phyloP scores from a whole-genome alignment of 2,329 filamentous ascomycete species.

The Scytalidium lignicola region DNA sequence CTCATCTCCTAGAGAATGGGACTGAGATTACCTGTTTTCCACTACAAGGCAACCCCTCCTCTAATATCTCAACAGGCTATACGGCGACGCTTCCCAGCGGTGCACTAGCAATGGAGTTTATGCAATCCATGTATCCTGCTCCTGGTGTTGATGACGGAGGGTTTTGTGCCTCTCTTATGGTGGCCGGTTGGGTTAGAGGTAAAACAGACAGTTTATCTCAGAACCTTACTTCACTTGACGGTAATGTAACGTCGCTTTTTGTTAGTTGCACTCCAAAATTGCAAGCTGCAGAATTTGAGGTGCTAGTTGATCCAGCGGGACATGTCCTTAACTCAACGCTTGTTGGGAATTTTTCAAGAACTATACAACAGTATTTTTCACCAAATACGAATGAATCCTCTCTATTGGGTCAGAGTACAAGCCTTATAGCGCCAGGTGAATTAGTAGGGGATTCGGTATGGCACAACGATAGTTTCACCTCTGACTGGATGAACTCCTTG shows the following conservation, averaged over 20 bases:
- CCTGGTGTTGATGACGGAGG: conserved; percentile 2
- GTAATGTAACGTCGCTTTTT: conserved; percentile 13
- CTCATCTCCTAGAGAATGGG: conserved; percentile 7
- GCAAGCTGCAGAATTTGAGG: conserved; percentile 26
- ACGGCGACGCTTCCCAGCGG: not conserved
- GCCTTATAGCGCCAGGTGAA: conserved; percentile 2
- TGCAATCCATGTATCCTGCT: conserved; percentile 5
- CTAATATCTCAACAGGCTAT: not conserved
- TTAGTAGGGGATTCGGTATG: conserved; percentile 21
- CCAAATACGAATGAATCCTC: not conserved
- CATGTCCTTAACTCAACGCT: conserved; percentile 19
- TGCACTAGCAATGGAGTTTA: conserved; percentile 4
- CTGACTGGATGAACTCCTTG: conserved; percentile 45
- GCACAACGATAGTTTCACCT: conserved; percentile 42
- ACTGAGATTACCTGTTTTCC: conserved; percentile 4
- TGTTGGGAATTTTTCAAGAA: conserved; percentile 2
- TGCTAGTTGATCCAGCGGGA: conserved; percentile 29
- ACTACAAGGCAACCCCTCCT: not conserved
- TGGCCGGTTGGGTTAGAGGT: conserved; percentile 14
- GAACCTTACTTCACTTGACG: not conserved
- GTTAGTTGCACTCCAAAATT: conserved; percentile 33
- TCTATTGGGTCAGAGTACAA: conserved; percentile 2
- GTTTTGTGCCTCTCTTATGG: conserved; percentile 7
- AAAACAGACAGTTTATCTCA: not conserved
- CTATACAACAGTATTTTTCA: conserved; percentile 3